phyloP scores from a whole-genome alignment of 805 yeast genomes.

The Isabelozyma pseudorhagii region DNA sequence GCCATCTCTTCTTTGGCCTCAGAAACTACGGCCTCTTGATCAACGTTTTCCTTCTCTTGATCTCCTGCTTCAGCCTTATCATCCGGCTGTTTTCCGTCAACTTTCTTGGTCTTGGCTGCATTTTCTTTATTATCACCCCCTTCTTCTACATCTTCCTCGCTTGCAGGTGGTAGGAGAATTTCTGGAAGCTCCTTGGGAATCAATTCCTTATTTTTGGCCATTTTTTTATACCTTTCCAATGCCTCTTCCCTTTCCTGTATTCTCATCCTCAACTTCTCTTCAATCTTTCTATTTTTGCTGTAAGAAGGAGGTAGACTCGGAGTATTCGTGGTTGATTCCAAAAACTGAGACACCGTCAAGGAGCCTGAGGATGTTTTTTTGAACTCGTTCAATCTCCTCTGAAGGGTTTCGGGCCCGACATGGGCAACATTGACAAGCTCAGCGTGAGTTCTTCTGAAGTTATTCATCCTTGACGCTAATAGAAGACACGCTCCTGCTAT shows the following conservation, averaged over 20 bases:
- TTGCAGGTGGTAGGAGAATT: not conserved
- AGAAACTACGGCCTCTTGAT: not conserved
- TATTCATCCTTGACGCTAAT: constrained; percentile 95
- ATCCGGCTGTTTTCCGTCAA: not conserved
- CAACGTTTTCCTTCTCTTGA: constrained; percentile 3
- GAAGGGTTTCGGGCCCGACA: constrained; percentile 91
- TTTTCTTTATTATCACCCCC: not conserved
- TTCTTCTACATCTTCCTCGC: not conserved
- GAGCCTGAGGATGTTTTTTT: constrained; percentile 70
- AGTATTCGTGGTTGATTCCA: constrained; percentile 39
- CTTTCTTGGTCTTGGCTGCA: not conserved
- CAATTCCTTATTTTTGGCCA: constrained; percentile 8
- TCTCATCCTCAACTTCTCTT: constrained; percentile 35
- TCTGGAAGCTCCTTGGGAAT: not conserved
- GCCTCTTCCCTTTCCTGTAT: constrained; percentile 17
- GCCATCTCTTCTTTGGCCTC: constrained; percentile 12
- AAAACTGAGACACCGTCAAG: constrained; percentile 70
- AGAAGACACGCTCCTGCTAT: constrained; percentile 95
- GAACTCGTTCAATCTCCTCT: constrained; percentile 85
- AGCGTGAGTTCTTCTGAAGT: constrained; percentile 83
- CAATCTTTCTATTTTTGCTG: constrained; percentile 55
- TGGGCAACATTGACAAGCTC: constrained; percentile 95
- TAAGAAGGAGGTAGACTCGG: constrained; percentile 83
- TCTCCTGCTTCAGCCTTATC: constrained; percentile 4
- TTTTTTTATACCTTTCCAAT: constrained; percentile 21